Evolutionary conservation across 2,329 filamentous ascomycete species (phyloP), one percentile per base, ranked within the genome.

Genomic region (Aspergillus pseudoterreus): DNA sequence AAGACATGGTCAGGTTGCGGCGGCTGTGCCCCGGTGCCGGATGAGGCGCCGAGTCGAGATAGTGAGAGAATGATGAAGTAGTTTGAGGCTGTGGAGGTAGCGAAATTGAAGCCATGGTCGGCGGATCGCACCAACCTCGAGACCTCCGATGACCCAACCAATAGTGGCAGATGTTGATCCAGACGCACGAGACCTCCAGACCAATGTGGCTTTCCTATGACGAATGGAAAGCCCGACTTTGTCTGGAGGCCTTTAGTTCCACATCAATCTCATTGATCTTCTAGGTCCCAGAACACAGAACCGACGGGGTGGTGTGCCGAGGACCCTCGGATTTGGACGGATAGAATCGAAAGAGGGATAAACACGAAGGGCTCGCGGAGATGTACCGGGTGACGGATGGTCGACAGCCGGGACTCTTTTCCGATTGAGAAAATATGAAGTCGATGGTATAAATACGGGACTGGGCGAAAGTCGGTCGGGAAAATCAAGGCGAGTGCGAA

Each of bases 41-140:
- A 15, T 49, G 46, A 27, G 55, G 46, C n/a, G 57, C 33, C 15
- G 63, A 54, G 47, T 62, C 59, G 47, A 69, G 62, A 50, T 64
- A 64, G 45, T 62, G 62, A 45, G 65, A 50, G 48, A 66, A 61
- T 27, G 65, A 61, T 27, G 65, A 54, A 50, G 52, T 50, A 36
- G 55, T 42, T 39, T 63, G 66, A 45, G 65, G 57, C 50, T 63
- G 68, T 49, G 61, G 59, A 52, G 67, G 66, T 19, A 71, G 59
- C 45, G 68, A 72, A 53, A 72, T 66, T 14, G 68, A 71, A 50
- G 70, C 66, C 69, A 71, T 71, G 47, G 33, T 49, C 49, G 47
- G 33, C 22, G 30, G 32, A 27, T 47, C 50, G 38, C 19, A 44
- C 38, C 51, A 49, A 52, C 48, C 51, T 33, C 36, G 36, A 36